These are phyloP conservation scores for Hura crepitans DNA, from an alignment of 441 rosid genomes.

Conservation along the genomic window DNA sequence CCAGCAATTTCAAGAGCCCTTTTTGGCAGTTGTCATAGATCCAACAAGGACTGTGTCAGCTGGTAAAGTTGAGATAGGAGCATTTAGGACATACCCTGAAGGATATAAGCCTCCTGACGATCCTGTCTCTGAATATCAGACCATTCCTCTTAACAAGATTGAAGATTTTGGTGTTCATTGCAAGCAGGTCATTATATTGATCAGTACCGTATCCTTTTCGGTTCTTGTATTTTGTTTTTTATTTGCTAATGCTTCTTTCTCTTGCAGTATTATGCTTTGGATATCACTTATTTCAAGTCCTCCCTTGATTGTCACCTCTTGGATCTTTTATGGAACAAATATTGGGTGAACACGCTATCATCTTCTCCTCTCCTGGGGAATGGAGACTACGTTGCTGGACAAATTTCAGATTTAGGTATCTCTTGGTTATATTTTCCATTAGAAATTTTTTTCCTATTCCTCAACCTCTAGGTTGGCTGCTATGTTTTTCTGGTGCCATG, in stretches of 20 bases:
- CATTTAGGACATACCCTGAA: conserved; percentile 92
- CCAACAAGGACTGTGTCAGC: conserved; percentile 98
- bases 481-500: background rate
- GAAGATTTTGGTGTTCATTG: conserved; percentile 98
- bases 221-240: background rate
- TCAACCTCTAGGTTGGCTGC: background rate
- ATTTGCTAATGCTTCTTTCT: conserved; percentile 24
- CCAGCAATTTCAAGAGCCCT: conserved; percentile 94
- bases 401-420: conserved; percentile 93
- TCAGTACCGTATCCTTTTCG: background rate
- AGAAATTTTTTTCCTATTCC: background rate
- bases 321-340: conserved; percentile 98
- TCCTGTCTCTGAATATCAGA: conserved; percentile 92
- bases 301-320: conserved; percentile 92
- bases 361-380: conserved; percentile 95
- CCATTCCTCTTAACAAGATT: conserved; percentile 90
- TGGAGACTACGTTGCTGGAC: conserved; percentile 98
- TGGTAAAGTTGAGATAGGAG: conserved; percentile 99
- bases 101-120: conserved; percentile 92
- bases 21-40: conserved; percentile 95
- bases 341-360: conserved; percentile 97
- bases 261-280: conserved; percentile 82
- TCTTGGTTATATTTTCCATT: background rate
- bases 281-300: conserved; percentile 94
- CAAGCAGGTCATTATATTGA: conserved; percentile 64